Evolutionary conservation across 2,329 filamentous ascomycete species (phyloP).

Genomic region (Cytospora paraplurivora): DNA sequence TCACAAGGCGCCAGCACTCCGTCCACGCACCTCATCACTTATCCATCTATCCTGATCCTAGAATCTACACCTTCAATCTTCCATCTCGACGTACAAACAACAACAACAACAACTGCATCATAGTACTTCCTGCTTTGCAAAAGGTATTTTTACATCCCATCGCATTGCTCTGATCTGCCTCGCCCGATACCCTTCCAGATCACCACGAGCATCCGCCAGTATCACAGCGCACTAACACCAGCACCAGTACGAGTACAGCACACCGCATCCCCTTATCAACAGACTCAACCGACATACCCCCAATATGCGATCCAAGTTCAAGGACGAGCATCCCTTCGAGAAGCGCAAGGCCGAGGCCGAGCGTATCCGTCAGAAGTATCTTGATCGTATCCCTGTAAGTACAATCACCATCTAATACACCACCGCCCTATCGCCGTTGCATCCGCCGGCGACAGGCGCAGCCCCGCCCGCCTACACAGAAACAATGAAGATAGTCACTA

Average conservation of each 20-base stretch:
- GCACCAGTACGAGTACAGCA: conserved; percentile 1
- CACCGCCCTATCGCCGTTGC: background rate
- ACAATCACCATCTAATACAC: background rate
- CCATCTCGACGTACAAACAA: conserved; percentile 3
- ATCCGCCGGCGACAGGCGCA: background rate
- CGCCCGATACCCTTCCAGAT: background rate
- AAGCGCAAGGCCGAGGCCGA: conserved; percentile 99
- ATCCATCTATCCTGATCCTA: conserved; percentile 7
- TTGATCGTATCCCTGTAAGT: conserved; percentile 95
- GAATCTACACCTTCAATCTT: conserved; percentile 18
- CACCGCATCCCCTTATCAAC: conserved; percentile 28
- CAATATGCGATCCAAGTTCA: conserved; percentile 98
- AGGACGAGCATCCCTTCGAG: conserved; percentile 99
- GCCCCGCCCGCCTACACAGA: background rate
- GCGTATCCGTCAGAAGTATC: conserved; percentile 98
- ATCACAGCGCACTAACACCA: background rate
- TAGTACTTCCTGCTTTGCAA: background rate
- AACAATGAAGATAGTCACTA: conserved; percentile 20
- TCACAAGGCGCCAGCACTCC: conserved; percentile 18
- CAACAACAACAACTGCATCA: conserved; percentile 18
- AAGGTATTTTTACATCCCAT: conserved; percentile 11
- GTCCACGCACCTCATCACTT: background rate
- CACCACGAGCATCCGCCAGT: background rate
- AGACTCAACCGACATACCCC: conserved; percentile 36
- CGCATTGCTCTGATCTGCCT: background rate